These are phyloP conservation scores for Clonostachys rosea DNA, from an alignment of 2,329 filamentous ascomycete genomes.

Conservation along the genomic window DNA sequence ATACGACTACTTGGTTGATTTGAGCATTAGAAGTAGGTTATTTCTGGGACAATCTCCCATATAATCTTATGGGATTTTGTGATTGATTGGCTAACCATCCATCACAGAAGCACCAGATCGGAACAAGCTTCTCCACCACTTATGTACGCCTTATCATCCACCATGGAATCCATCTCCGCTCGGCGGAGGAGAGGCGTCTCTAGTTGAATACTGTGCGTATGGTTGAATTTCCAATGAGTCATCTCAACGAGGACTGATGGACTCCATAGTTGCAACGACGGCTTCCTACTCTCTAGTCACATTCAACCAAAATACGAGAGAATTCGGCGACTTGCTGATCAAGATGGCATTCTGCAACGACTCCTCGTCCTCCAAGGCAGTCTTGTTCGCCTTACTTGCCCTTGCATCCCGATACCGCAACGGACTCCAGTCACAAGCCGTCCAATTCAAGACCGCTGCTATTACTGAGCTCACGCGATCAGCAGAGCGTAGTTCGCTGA, in stretches of 20 bases:
- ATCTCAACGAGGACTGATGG: too few relatives aligned
- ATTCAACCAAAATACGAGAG: conserved; percentile 6
- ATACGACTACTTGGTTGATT: background rate
- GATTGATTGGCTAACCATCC: background rate
- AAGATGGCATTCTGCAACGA: conserved; percentile 12
- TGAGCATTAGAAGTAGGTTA: background rate
- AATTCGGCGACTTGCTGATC: conserved; percentile 13
- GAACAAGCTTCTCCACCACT: background rate
- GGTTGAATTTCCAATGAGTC: background rate
- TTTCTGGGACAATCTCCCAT: background rate
- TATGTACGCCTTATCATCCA: background rate
- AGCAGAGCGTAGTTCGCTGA: conserved; percentile 6
- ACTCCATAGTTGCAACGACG: background rate
- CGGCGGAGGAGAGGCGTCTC: background rate
- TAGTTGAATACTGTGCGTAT: conserved; percentile 5
- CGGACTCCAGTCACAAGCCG: conserved; percentile 11
- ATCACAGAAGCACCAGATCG: too few relatives aligned
- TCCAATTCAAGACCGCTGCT: conserved; percentile 15
- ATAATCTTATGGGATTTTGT: background rate
- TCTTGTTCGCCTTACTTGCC: conserved; percentile 15
- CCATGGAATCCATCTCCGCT: conserved; percentile 1
- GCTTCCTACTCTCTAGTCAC: conserved; percentile 4
- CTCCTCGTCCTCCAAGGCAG: conserved; percentile 9
- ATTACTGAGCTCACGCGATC: conserved; percentile 11
- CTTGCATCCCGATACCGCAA: conserved; percentile 14